Evolutionary conservation across 768 basidiomycete genomes (phyloP).

Genomic region (Megacollybia marginata): DNA sequence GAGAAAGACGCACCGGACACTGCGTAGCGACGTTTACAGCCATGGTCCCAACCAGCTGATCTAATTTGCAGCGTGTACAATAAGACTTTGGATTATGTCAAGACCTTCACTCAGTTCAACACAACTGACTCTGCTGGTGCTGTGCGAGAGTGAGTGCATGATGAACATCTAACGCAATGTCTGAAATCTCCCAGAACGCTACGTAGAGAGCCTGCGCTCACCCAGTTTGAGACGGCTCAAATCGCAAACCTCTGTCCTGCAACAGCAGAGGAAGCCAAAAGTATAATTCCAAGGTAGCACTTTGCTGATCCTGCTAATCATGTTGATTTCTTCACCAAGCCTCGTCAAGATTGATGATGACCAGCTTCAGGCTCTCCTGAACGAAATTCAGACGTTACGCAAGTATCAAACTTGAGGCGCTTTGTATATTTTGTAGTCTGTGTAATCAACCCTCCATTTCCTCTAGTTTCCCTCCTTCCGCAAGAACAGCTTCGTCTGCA

Average conservation of each 20-base stretch:
- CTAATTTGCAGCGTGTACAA: conserved; percentile 67
- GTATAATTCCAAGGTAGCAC: conserved; percentile 76
- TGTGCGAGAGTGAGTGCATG: conserved; percentile 71
- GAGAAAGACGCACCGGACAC: conserved; percentile 87
- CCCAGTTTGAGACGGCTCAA: conserved; percentile 89
- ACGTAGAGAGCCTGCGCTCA: conserved; percentile 69
- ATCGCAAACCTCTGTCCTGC: conserved; percentile 88
- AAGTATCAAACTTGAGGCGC: conserved; percentile 70
- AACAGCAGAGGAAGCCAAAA: conserved; percentile 86
- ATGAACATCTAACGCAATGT: background rate
- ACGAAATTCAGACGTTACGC: conserved; percentile 86
- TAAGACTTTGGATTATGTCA: conserved; percentile 88
- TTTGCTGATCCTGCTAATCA: background rate
- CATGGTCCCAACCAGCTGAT: background rate
- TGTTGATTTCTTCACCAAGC: conserved; percentile 27
- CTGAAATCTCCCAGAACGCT: conserved; percentile 47
- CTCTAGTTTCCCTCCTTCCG: conserved; percentile 26
- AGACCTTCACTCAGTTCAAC: conserved; percentile 85
- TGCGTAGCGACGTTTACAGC: conserved; percentile 39
- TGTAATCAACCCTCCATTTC: conserved; percentile 24
- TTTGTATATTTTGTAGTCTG: conserved; percentile 2
- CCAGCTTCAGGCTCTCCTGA: conserved; percentile 68
- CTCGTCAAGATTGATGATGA: conserved; percentile 88
- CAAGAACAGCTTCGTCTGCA: conserved; percentile 21
- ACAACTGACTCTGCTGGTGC: conserved; percentile 78